Percentiles rank a stretch among this genome's conserved stretches.
These are phyloP conservation scores for Fusarium circinatum DNA, from an alignment of 2,329 filamentous ascomycete species.

Conservation along the genomic window DNA sequence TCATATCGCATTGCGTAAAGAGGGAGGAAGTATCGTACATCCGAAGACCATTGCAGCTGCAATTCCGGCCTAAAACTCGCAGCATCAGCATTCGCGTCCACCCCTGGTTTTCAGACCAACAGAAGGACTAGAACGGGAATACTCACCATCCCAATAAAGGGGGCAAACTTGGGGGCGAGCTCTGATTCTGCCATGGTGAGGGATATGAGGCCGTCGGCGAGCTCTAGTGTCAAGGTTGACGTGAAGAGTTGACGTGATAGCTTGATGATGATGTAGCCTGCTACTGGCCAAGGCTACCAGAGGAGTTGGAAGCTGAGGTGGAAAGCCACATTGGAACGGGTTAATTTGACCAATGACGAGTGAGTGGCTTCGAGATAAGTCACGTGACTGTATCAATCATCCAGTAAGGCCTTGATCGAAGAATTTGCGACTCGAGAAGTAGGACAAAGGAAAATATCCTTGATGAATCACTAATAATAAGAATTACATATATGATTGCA, in stretches of 20 bases:
- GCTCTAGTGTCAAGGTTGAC: slow-evolving; percentile 29
- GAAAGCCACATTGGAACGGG: slow-evolving; percentile 25
- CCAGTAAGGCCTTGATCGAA: neutral
- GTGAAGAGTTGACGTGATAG: slow-evolving; percentile 38
- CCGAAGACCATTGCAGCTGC: slow-evolving; percentile 86
- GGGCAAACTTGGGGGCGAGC: slow-evolving; percentile 81
- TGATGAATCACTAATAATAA: too few species aligned
- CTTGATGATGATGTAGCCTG: slow-evolving; percentile 46
- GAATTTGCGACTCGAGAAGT: neutral
- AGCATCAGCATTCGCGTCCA: slow-evolving; percentile 41
- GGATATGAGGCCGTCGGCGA: slow-evolving; percentile 34
- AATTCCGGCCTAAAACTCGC: slow-evolving; percentile 72
- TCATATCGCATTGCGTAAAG: slow-evolving; percentile 19
- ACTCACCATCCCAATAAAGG: slow-evolving; percentile 88
- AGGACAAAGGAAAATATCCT: neutral
- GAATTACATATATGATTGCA: neutral
- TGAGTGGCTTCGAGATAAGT: neutral
- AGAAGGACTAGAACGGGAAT: neutral
- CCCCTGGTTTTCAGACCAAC: neutral
- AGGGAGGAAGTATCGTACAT: slow-evolving; percentile 63
- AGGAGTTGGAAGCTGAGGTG: slow-evolving; percentile 38
- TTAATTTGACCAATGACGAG: slow-evolving; percentile 30
- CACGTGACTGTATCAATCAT: slow-evolving; percentile 28
- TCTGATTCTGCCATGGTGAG: slow-evolving; percentile 64
- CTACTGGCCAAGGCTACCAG: slow-evolving; percentile 38